Conservation (phyloP, 2,329 filamentous ascomycete species). For the Trichoderma breve region DNA sequence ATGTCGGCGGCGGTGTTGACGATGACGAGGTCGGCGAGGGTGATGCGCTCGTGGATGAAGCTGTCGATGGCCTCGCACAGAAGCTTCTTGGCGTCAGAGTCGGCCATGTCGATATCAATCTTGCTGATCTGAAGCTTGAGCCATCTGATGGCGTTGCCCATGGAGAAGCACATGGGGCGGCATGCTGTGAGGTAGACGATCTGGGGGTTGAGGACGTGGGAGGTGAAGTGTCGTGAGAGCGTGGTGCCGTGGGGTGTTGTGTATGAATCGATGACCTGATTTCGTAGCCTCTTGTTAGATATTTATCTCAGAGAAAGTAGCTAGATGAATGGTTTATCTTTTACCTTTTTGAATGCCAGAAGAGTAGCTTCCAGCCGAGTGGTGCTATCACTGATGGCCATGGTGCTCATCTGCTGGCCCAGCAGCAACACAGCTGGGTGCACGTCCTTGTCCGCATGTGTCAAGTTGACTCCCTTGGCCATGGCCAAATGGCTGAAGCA, state of each 20-base stretch:
- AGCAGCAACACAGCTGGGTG: slow-evolving; percentile 82
- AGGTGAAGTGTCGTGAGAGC: slow-evolving; percentile 85
- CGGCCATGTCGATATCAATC: slow-evolving; percentile 80
- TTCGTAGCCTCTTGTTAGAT: neutral
- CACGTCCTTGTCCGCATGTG: slow-evolving; percentile 69
- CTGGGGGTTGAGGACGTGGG: slow-evolving; percentile 87
- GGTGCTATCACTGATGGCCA: slow-evolving; percentile 85
- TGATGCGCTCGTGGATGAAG: slow-evolving; percentile 88
- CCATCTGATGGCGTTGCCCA: slow-evolving; percentile 95
- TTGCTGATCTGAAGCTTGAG: slow-evolving; percentile 90
- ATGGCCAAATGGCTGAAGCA: slow-evolving; percentile 82
- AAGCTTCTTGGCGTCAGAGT: slow-evolving; percentile 75
- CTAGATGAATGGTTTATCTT: neutral
- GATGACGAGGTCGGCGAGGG: slow-evolving; percentile 82
- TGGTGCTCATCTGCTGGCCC: slow-evolving; percentile 86
- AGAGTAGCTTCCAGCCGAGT: slow-evolving; percentile 84
- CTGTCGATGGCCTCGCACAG: slow-evolving; percentile 80
- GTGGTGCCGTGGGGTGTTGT: slow-evolving; percentile 81
- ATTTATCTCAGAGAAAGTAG: rapidly evolving
- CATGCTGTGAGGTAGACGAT: slow-evolving; percentile 93
- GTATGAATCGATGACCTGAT: slow-evolving; percentile 86
- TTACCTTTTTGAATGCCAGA: slow-evolving; percentile 81
- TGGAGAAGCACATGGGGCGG: slow-evolving; percentile 91
- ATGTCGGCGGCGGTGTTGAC: slow-evolving; percentile 70
- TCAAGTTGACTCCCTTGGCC: slow-evolving; percentile 53